These are phyloP conservation scores for Sporobolomyces pararoseus DNA, from an alignment of 768 basidiomycete species.

Conservation along the genomic window DNA sequence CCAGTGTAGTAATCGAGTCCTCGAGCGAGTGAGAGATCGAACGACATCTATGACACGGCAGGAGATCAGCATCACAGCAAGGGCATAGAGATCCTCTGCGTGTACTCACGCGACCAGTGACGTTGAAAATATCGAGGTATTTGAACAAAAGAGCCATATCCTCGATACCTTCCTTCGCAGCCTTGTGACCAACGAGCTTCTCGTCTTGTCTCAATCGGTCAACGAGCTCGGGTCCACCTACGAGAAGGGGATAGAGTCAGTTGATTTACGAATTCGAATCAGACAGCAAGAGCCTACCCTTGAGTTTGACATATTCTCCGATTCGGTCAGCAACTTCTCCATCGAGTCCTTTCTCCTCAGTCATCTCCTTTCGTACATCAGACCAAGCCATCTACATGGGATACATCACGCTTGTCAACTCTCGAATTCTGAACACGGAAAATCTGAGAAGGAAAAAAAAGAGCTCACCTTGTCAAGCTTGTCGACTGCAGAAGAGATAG, in stretches of 20 bases:
- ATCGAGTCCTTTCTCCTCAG: slow-evolving; percentile 85
- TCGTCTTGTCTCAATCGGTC: slow-evolving; percentile 64
- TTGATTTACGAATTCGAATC: too few species aligned
- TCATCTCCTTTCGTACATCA: slow-evolving; percentile 95
- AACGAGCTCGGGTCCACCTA: slow-evolving; percentile 76
- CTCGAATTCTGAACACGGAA: too few species aligned
- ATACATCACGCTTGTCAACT: too few species aligned
- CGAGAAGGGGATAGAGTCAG: background rate
- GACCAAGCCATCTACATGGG: slow-evolving; percentile 68
- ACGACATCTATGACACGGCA: slow-evolving; percentile 65
- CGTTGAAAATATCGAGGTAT: slow-evolving; percentile 73
- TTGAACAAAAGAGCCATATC: slow-evolving; percentile 84
- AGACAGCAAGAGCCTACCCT: slow-evolving; percentile 58
- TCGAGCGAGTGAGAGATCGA: slow-evolving; percentile 94
- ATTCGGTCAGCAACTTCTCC: slow-evolving; percentile 80
- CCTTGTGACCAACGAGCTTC: slow-evolving; percentile 63
- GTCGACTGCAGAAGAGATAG: slow-evolving; percentile 94
- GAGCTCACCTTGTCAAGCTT: slow-evolving; percentile 85
- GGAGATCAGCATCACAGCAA: too few species aligned
- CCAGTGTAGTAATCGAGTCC: slow-evolving; percentile 99
- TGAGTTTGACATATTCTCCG: slow-evolving; percentile 92
- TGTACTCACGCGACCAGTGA: slow-evolving; percentile 65
- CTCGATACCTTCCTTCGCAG: slow-evolving; percentile 72
- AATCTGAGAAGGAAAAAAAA: too few species aligned
- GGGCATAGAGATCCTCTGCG: background rate